Percentiles rank a stretch among this genome's conserved stretches.
Evolutionary conservation across 192 early-diverging fungal species (phyloP).

Genomic region (Mortierella alpina): DNA sequence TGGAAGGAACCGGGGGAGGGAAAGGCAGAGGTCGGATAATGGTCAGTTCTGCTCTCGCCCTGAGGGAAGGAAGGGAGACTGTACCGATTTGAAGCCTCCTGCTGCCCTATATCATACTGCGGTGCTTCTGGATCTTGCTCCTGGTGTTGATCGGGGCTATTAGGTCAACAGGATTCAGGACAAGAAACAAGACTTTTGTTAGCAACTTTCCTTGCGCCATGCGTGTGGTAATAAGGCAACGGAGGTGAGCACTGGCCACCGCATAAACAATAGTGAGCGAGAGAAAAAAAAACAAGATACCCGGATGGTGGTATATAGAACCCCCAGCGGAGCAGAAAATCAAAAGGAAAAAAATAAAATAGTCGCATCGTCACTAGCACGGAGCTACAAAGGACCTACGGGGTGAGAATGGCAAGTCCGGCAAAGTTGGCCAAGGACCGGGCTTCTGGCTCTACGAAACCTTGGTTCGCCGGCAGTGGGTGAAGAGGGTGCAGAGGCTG

Average conservation of each 20-base stretch:
- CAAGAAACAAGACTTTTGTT: too few relatives aligned
- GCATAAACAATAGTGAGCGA: too few relatives aligned
- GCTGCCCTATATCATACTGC: not conserved
- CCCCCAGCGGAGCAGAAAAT: not conserved
- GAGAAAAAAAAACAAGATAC: too few relatives aligned
- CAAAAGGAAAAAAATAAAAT: not conserved
- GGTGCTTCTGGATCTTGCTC: too few relatives aligned
- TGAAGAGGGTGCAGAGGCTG: slow-evolving; percentile 19
- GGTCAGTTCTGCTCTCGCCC: not conserved
- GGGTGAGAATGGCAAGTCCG: slow-evolving; percentile 24
- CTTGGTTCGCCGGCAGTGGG: slow-evolving; percentile 14
- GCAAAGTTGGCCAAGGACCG: slow-evolving; percentile 1
- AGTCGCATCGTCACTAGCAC: not conserved
- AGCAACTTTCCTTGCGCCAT: too few relatives aligned
- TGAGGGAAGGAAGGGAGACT: slow-evolving; percentile 20
- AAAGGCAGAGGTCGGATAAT: slow-evolving; percentile 1
- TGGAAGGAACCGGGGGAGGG: not conserved
- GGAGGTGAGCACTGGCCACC: too few relatives aligned
- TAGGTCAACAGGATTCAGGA: too few relatives aligned
- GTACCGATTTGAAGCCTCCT: not conserved
- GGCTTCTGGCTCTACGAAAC: slow-evolving; percentile 3
- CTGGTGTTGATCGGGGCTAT: too few relatives aligned
- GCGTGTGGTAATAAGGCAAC: too few relatives aligned
- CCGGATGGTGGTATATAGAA: too few relatives aligned
- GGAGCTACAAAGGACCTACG: slow-evolving; percentile 11